Evolutionary conservation across 2,329 filamentous ascomycete genomes (phyloP), one percentile per base, ranked within the genome.

Genomic region (Penicillium expansum): DNA sequence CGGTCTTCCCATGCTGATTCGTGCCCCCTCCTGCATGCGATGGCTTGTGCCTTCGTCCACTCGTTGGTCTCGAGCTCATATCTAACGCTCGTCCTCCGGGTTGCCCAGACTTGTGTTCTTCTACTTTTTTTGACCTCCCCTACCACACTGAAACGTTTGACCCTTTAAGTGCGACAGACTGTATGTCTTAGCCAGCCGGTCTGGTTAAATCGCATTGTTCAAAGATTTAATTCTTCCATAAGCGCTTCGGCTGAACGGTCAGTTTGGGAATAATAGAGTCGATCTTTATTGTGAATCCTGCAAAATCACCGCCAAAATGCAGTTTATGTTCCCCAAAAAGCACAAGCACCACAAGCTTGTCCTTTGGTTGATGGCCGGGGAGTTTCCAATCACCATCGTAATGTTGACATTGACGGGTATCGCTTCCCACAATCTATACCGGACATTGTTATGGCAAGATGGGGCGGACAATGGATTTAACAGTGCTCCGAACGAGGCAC

Each of bases 401-500:
- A 76, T 82, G 43, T 77, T 87, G 44, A 79, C 83, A 2, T 77
- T 87, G 16, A 84, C 83, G 62, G 85, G 84, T 41, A 84, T 87
- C 63, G 84, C 85, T 49, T 79, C 81, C 45, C 84, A 84, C 50
- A 79, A 87, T 68, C 75, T 81, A 49, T 87, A 87, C 67, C 80
- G 83, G 41, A 84, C 81, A 5, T 82, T 80, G 57, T 71, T 87
- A 33, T 87, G 85, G 85, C 77, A 82, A 64, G 83, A 86, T 68
- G 85, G 85, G 48, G 80, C 79, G 37, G 76, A 82, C 58, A 80
- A 83, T 67, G 85, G 85, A 30, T 87, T 84, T 75, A 87, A 87
- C 69, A 86, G 83, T 63, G 77, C 81, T 30, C 84, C 85, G 4
- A 77, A 77, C 53, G 77, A 80, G 49, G 74, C 81, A 1, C 60